Conservation (phyloP, 805 yeast genomes). For the Starmerella bacillaris region DNA sequence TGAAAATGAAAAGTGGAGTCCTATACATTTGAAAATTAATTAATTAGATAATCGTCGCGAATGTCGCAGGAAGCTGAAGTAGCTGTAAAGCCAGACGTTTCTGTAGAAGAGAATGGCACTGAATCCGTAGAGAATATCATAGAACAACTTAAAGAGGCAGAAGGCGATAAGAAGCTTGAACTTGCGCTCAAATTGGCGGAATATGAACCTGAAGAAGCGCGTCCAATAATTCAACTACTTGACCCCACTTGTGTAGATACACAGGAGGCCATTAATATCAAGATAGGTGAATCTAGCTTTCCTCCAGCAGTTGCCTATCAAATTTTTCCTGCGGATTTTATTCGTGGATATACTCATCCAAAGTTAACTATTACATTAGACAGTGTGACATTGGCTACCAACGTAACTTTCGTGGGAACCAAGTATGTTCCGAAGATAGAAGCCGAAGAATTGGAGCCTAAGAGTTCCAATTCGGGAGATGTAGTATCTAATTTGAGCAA, state of each 20-base stretch:
- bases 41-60: too few relatives aligned
- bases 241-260: conserved; percentile 14
- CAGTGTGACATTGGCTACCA: conserved; percentile 53
- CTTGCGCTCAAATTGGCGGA: conserved; percentile 12
- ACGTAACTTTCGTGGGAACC: conserved; percentile 16
- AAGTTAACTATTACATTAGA: conserved; percentile 51
- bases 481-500: too few relatives aligned
- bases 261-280: conserved; percentile 14
- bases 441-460: too few relatives aligned
- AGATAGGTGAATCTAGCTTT: conserved; percentile 25
- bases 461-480: too few relatives aligned
- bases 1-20: too few relatives aligned
- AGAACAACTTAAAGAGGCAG: too few relatives aligned
- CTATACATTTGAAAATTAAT: too few relatives aligned
- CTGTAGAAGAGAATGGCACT: too few relatives aligned
- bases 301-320: conserved; percentile 78
- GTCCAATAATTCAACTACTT: conserved; percentile 9
- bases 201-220: conserved; percentile 12
- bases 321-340: conserved; percentile 70
- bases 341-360: conserved; percentile 66
- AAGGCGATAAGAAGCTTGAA: conserved; percentile 6
- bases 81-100: too few relatives aligned
- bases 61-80: too few relatives aligned
- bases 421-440: background rate
- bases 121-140: too few relatives aligned